These are phyloP conservation scores for Crithidia mellificae DNA, from an alignment of 208 protist species.

Conservation along the genomic window DNA sequence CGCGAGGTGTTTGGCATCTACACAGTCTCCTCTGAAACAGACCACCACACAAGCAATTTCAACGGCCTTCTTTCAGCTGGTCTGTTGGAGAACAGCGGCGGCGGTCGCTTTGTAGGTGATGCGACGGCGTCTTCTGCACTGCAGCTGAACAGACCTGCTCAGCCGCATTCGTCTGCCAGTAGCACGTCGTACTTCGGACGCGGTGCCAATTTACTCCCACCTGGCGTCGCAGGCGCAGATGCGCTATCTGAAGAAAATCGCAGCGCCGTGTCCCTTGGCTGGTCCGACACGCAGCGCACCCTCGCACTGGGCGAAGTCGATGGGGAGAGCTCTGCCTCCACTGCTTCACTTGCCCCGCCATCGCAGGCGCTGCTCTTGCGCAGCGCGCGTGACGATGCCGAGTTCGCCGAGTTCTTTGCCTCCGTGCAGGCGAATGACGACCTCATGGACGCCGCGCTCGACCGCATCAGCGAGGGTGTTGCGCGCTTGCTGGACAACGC, in stretches of 20 bases:
- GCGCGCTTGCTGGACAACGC: conserved; percentile 67
- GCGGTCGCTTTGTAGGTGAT: too few species aligned
- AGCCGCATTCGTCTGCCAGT: conserved; percentile 14
- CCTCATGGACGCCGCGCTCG: conserved; percentile 64
- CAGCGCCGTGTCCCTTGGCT: too few species aligned
- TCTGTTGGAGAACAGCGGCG: too few species aligned
- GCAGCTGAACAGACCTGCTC: conserved; percentile 22
- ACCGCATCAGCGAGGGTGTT: conserved; percentile 63
- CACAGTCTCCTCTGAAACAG: conserved; percentile 24
- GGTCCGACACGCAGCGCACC: too few species aligned
- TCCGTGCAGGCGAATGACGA: conserved; percentile 53
- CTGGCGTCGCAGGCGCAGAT: not conserved
- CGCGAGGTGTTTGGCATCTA: conserved; percentile 45
- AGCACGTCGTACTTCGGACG: conserved; percentile 26
- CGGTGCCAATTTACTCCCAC: conserved; percentile 19
- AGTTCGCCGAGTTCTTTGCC: conserved; percentile 69
- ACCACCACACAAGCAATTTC: too few species aligned
- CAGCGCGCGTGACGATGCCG: conserved; percentile 55
- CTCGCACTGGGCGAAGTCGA: too few species aligned
- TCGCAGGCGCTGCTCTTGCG: conserved; percentile 15
- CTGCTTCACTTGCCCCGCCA: not conserved
- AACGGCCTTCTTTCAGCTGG: too few species aligned
- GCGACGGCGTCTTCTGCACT: conserved; percentile 10
- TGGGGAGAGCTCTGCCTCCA: not conserved
- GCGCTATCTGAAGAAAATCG: too few species aligned